Evolutionary conservation across 306 rosid species (phyloP).

Genomic region (Arachis stenosperma): DNA sequence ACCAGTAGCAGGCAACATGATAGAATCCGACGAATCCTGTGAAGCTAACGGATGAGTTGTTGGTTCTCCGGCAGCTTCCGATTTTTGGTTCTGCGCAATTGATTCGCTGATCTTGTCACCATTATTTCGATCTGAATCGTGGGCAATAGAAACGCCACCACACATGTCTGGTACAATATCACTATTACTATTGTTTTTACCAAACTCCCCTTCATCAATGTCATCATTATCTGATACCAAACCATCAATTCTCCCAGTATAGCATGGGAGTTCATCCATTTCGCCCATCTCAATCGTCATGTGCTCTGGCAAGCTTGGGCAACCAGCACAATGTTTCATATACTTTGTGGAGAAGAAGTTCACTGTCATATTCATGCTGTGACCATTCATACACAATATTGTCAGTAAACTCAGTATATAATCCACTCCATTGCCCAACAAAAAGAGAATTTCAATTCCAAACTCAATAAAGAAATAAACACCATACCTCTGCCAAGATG

Average conservation of each 20-base stretch:
- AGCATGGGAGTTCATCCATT: conserved; percentile 88
- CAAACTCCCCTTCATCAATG: conserved; percentile 47
- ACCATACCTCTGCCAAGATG: conserved; percentile 78
- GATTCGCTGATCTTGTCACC: conserved; percentile 10
- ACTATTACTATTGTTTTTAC: conserved; percentile 28
- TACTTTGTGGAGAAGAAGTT: conserved; percentile 87
- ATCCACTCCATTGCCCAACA: background rate
- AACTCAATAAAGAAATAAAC: conserved; percentile 6
- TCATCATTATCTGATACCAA: conserved; percentile 53
- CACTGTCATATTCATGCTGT: conserved; percentile 78
- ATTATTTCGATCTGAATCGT: conserved; percentile 19
- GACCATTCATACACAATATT: conserved; percentile 29
- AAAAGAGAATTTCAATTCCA: conserved; percentile 17
- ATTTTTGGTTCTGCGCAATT: conserved; percentile 37
- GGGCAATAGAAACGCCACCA: conserved; percentile 36
- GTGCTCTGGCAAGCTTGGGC: conserved; percentile 74
- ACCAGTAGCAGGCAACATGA: conserved; percentile 15
- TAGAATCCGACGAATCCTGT: conserved; percentile 36
- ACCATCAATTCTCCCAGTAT: conserved; percentile 48
- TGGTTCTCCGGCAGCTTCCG: conserved; percentile 24
- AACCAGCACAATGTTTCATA: conserved; percentile 71
- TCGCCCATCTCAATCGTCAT: conserved; percentile 66
- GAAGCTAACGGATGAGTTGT: conserved; percentile 26
- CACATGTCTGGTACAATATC: conserved; percentile 37
- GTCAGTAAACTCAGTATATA: conserved; percentile 28